These are phyloP conservation scores for Chondrus crispus DNA, from an alignment of 23 red algal species.

Conservation along the genomic window DNA sequence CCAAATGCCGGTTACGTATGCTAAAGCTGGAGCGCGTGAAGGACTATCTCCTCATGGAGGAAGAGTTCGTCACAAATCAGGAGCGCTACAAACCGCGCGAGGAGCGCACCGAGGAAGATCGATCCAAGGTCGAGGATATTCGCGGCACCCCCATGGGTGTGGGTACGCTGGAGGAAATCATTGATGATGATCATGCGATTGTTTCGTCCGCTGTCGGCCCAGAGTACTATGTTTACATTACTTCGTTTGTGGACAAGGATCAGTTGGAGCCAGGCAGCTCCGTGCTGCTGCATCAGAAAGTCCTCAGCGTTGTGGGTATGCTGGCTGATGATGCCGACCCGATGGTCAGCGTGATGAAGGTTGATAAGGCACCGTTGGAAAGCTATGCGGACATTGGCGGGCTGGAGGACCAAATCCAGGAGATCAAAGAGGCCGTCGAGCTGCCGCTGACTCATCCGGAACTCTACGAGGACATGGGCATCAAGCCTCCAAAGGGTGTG, in stretches of 20 bases:
- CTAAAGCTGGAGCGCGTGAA: conserved; percentile 96
- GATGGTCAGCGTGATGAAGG: conserved; percentile 98
- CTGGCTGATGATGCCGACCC: conserved; percentile 97
- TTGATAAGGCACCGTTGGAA: conserved; percentile 97
- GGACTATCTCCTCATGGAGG: conserved; percentile 97
- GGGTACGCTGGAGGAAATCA: conserved; percentile 97
- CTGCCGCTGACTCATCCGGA: conserved; percentile 98
- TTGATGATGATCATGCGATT: conserved; percentile 99
- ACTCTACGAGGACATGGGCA: conserved; percentile 99
- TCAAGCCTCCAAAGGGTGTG: conserved; percentile 97
- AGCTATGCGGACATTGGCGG: conserved; percentile 96
- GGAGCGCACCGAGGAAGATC: conserved; percentile 93
- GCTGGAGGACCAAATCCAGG: conserved; percentile 99
- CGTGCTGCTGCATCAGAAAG: conserved; percentile 97
- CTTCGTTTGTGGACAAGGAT: conserved; percentile 98
- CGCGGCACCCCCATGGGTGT: conserved; percentile 99
- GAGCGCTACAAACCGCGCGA: conserved; percentile 83
- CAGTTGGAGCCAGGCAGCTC: conserved; percentile 93
- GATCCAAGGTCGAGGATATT: conserved; percentile 92
- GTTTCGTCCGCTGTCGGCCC: conserved; percentile 93
- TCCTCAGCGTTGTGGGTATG: conserved; percentile 92
- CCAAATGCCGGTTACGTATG: conserved; percentile 83
- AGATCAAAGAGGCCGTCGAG: conserved; percentile 99
- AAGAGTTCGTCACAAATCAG: conserved; percentile 94
- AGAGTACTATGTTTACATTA: conserved; percentile 98